Conservation (phyloP, 2,329 filamentous ascomycete species). For the Colletotrichum liriopes region DNA sequence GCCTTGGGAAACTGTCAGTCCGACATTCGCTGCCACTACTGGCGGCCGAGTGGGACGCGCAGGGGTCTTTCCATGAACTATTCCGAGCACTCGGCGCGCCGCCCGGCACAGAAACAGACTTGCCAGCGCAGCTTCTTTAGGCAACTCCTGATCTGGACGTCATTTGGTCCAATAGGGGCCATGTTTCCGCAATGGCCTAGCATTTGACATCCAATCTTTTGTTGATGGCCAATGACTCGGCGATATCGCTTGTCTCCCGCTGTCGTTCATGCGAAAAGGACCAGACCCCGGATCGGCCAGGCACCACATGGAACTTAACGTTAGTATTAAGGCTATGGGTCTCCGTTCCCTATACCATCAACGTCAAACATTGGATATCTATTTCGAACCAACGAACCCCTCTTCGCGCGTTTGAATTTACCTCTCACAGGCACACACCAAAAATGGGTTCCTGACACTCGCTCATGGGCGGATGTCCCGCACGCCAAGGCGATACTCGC, state of each 20-base stretch:
- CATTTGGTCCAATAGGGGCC: not conserved
- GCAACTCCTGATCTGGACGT: not conserved
- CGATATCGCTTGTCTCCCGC: slow-evolving; percentile 22
- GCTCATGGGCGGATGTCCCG: not conserved
- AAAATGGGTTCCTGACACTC: slow-evolving; percentile 23
- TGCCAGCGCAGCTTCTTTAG: not conserved
- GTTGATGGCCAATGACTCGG: slow-evolving; percentile 35
- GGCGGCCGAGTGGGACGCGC: slow-evolving; percentile 17
- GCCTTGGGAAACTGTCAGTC: slow-evolving; percentile 1
- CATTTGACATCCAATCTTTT: not conserved
- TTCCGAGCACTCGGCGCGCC: slow-evolving; percentile 11
- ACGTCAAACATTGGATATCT: slow-evolving; percentile 27
- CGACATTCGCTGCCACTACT: slow-evolving; percentile 2
- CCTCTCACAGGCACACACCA: slow-evolving; percentile 27
- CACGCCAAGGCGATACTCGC: slow-evolving; percentile 12
- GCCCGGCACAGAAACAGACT: slow-evolving; percentile 1
- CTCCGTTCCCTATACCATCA: slow-evolving; percentile 11
- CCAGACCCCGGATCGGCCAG: slow-evolving; percentile 19
- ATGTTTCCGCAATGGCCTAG: not conserved
- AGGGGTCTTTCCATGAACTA: slow-evolving; percentile 23
- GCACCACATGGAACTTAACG: slow-evolving; percentile 30
- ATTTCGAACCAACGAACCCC: slow-evolving; percentile 17
- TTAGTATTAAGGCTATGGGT: slow-evolving; percentile 19
- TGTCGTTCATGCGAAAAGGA: slow-evolving; percentile 31
- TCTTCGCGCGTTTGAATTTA: slow-evolving; percentile 22